Percentiles rank a stretch among this genome's conserved stretches.
phyloP scores from a whole-genome alignment of 306 rosid species.

The Inga oerstediana region DNA sequence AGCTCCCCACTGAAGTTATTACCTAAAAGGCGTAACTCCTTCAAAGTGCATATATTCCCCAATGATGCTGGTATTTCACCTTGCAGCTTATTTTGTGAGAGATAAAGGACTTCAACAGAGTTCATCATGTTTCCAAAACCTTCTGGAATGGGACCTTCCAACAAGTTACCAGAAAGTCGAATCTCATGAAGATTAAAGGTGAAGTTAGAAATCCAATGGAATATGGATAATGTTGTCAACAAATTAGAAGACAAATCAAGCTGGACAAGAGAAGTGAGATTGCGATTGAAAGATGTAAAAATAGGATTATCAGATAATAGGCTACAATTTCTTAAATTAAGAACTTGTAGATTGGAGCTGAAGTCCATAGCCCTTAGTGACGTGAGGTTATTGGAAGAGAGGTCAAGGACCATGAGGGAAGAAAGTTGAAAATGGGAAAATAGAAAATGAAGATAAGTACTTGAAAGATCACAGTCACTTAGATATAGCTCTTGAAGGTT shows the following conservation, averaged over 20 bases:
- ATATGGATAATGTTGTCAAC: neutral
- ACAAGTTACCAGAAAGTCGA: neutral
- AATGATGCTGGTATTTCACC: neutral
- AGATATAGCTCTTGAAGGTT: neutral
- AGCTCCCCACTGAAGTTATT: slow-evolving; percentile 25
- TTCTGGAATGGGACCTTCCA: slow-evolving; percentile 19
- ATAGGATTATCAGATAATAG: neutral
- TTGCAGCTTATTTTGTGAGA: neutral
- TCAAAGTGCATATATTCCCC: slow-evolving; percentile 17
- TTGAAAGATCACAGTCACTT: neutral
- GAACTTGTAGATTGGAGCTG: neutral
- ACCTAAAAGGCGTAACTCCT: accelerated
- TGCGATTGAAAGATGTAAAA: neutral
- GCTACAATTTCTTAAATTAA: neutral
- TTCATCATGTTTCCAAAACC: slow-evolving; percentile 5
- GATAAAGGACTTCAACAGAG: neutral
- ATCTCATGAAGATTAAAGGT: neutral
- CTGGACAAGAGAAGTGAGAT: neutral
- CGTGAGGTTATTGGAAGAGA: neutral
- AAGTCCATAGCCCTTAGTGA: too few species aligned
- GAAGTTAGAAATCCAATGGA: neutral
- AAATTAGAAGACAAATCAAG: neutral
- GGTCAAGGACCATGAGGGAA: slow-evolving; percentile 9
- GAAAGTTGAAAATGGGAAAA: neutral
- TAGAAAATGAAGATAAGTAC: neutral